phyloP scores from a whole-genome alignment of 2,329 filamentous ascomycete species.

The Apiospora rasikravindrae region DNA sequence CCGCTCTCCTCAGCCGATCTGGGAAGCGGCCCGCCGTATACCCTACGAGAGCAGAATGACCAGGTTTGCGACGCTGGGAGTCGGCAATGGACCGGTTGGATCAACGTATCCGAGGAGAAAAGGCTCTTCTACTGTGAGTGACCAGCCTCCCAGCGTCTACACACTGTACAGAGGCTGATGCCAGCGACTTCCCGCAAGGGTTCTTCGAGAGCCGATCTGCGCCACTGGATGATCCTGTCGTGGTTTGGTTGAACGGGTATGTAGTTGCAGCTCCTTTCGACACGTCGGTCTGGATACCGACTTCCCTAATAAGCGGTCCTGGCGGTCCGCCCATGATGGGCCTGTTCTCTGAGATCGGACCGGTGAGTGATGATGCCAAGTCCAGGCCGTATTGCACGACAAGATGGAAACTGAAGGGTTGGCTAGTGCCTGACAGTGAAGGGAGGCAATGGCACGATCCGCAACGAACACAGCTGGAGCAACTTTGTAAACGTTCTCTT shows the following conservation, averaged over 20 bases:
- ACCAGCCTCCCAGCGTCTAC: too few relatives aligned
- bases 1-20: background rate
- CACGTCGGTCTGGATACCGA: background rate
- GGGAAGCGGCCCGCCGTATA: background rate
- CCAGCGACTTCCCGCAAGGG: background rate
- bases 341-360: slow-evolving; percentile 29
- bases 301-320: slow-evolving; percentile 23
- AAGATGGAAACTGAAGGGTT: background rate
- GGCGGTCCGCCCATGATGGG: slow-evolving; percentile 28
- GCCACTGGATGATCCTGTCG: slow-evolving; percentile 22
- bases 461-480: slow-evolving; percentile 28
- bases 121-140: slow-evolving; percentile 24
- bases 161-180: background rate
- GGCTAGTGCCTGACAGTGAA: slow-evolving; percentile 22
- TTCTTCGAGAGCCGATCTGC: slow-evolving; percentile 25
- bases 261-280: background rate
- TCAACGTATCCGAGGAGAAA: slow-evolving; percentile 24
- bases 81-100: slow-evolving; percentile 27
- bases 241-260: slow-evolving; percentile 25
- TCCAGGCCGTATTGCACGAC: background rate
- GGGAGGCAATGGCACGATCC: slow-evolving; percentile 23
- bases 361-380: background rate
- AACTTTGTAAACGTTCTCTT: slow-evolving; percentile 30
- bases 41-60: slow-evolving; percentile 21
- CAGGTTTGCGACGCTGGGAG: slow-evolving; percentile 25